Evolutionary conservation across 192 early-diverging fungal species (phyloP).

Genomic region (Backusella morwellensis): DNA sequence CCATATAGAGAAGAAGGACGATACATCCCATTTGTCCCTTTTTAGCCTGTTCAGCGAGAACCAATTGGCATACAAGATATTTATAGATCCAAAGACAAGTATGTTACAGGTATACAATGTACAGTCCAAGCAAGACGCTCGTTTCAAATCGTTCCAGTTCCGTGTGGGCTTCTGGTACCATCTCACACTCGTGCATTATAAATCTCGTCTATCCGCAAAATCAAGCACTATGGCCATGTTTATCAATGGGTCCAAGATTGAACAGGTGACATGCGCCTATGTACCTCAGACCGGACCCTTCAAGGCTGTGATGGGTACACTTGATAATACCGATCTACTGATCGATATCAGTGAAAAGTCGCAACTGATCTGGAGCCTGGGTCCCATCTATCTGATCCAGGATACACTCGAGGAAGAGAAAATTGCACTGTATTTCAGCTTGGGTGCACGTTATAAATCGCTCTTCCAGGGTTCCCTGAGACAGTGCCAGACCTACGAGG

Average conservation of each 20-base stretch:
- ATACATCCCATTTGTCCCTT: slow-evolving; percentile 37
- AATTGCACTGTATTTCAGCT: slow-evolving; percentile 54
- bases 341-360: slow-evolving; percentile 12
- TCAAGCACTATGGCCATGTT: slow-evolving; percentile 54
- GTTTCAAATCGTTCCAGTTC: slow-evolving; percentile 55
- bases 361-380: slow-evolving; percentile 55
- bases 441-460: slow-evolving; percentile 62
- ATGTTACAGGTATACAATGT: slow-evolving; percentile 40
- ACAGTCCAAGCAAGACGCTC: slow-evolving; percentile 38
- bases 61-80: slow-evolving; percentile 35
- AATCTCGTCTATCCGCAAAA: slow-evolving; percentile 45
- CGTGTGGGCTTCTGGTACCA: slow-evolving; percentile 64
- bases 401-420: slow-evolving; percentile 59
- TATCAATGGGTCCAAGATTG: slow-evolving; percentile 58
- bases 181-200: slow-evolving; percentile 60
- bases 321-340: neutral
- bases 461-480: slow-evolving; percentile 62
- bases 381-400: slow-evolving; percentile 63
- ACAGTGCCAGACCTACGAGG: slow-evolving; percentile 68
- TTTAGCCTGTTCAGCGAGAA: slow-evolving; percentile 45
- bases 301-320: neutral
- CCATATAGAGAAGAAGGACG: slow-evolving; percentile 57
- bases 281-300: slow-evolving; percentile 23
- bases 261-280: slow-evolving; percentile 57
- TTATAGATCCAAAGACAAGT: slow-evolving; percentile 43